Conservation (phyloP, 2,329 filamentous ascomycete species). For the Talaromyces amestolkiae region DNA sequence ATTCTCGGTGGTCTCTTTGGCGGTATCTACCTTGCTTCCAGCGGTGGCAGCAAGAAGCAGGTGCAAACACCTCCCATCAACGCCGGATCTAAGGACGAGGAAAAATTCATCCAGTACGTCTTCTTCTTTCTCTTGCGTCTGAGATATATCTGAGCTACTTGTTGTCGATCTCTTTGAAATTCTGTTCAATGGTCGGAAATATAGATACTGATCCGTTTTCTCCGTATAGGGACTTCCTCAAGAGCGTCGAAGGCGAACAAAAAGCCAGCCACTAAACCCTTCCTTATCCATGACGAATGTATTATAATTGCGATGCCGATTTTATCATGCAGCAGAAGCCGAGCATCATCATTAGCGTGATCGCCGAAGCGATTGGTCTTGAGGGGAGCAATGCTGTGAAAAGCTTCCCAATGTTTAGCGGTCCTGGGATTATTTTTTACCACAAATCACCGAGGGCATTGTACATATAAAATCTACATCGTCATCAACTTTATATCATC, state of each 20-base stretch:
- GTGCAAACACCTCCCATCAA: slow-evolving; percentile 57
- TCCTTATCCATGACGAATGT: slow-evolving; percentile 13
- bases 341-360: slow-evolving; percentile 11
- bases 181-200: neutral
- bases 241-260: slow-evolving; percentile 48
- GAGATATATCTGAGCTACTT: neutral
- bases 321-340: slow-evolving; percentile 4
- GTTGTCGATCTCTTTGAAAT: neutral
- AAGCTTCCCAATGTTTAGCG: slow-evolving; percentile 1
- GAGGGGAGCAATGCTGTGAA: neutral
- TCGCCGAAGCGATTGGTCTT: slow-evolving; percentile 7
- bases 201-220: neutral
- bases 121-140: neutral
- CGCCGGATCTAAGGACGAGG: slow-evolving; percentile 65
- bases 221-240: slow-evolving; percentile 49
- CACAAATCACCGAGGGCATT: neutral
- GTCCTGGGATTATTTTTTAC: slow-evolving; percentile 1
- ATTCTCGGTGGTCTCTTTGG: slow-evolving; percentile 53
- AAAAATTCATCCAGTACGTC: slow-evolving; percentile 66
- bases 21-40: slow-evolving; percentile 45
- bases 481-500: slow-evolving; percentile 4
- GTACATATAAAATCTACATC: slow-evolving; percentile 18
- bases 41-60: slow-evolving; percentile 45
- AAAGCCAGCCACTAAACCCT: slow-evolving; percentile 42
- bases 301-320: slow-evolving; percentile 14